phyloP scores from a whole-genome alignment of 2,329 filamentous ascomycete genomes.

The Leptographium procerum region DNA sequence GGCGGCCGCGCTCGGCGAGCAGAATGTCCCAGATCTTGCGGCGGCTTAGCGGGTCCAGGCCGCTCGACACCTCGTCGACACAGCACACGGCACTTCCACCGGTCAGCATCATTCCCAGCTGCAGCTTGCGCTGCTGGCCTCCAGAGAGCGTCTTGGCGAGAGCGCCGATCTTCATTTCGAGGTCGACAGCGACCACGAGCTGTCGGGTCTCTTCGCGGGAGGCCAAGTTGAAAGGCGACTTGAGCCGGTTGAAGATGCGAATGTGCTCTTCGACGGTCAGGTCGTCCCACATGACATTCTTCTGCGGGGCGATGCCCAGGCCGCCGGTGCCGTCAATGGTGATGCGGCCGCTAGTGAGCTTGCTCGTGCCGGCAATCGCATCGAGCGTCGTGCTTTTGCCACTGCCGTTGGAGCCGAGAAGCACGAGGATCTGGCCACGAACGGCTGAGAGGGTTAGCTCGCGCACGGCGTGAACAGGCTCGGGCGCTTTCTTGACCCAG shows the following conservation, averaged over 20 bases:
- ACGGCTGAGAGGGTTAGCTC: slow-evolving; percentile 58
- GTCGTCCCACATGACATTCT: slow-evolving; percentile 88
- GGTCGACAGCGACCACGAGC: slow-evolving; percentile 60
- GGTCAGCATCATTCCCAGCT: slow-evolving; percentile 90
- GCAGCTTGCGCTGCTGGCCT: slow-evolving; percentile 84
- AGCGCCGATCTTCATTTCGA: slow-evolving; percentile 62
- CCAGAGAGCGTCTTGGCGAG: slow-evolving; percentile 70
- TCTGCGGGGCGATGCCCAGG: slow-evolving; percentile 79
- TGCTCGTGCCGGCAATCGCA: slow-evolving; percentile 72
- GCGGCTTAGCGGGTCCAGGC: slow-evolving; percentile 74
- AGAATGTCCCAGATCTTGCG: slow-evolving; percentile 93
- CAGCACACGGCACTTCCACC: slow-evolving; percentile 82
- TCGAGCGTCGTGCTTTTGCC: slow-evolving; percentile 87
- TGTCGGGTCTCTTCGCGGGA: slow-evolving; percentile 46
- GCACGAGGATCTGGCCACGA: slow-evolving; percentile 72
- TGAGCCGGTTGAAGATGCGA: slow-evolving; percentile 70
- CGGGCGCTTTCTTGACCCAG: slow-evolving; percentile 35
- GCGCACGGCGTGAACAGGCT: slow-evolving; percentile 69
- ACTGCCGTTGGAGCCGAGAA: slow-evolving; percentile 81
- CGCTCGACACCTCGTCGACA: slow-evolving; percentile 83
- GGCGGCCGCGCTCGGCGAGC: slow-evolving; percentile 65
- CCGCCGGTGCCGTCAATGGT: slow-evolving; percentile 67
- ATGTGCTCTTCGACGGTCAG: slow-evolving; percentile 81
- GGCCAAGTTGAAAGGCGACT: slow-evolving; percentile 48
- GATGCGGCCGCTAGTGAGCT: slow-evolving; percentile 64